Evolutionary conservation across 1,284 basidiomycete species (phyloP).

Genomic region (Cryptococcus floricola): DNA sequence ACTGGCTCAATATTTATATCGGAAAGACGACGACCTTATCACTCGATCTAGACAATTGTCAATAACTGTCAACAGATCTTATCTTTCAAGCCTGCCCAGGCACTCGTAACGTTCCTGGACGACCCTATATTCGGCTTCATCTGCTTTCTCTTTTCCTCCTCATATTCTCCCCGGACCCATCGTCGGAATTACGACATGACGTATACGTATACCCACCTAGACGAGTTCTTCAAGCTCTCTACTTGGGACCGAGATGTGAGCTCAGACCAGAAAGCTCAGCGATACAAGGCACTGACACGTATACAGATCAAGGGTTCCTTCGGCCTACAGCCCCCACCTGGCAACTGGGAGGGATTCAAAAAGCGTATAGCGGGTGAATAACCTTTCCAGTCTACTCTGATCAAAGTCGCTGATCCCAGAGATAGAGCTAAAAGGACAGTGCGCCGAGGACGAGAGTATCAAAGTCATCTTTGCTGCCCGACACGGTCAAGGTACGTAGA

Average conservation of each 20-base stretch:
- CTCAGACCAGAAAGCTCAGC: neutral
- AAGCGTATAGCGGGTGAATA: constrained; percentile 19
- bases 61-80: no score
- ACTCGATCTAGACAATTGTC: no score
- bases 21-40: no score
- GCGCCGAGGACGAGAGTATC: constrained; percentile 21
- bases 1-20: no score
- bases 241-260: constrained; percentile 31
- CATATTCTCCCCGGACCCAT: neutral
- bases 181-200: neutral
- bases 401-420: neutral
- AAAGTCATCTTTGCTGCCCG: constrained; percentile 34
- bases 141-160: no score
- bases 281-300: neutral
- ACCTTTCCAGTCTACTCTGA: neutral
- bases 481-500: constrained; percentile 31
- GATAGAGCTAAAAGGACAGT: constrained; percentile 17
- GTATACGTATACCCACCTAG: constrained; percentile 25
- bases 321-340: constrained; percentile 16
- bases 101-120: no score
- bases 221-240: constrained; percentile 25
- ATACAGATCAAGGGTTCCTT: constrained; percentile 27
- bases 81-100: no score
- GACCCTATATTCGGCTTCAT: no score
- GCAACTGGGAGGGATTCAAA: constrained; percentile 24